Evolutionary conservation across 129 eudicot genomes (phyloP), one percentile per base, ranked within the genome.

Genomic region (Tagetes patula): DNA sequence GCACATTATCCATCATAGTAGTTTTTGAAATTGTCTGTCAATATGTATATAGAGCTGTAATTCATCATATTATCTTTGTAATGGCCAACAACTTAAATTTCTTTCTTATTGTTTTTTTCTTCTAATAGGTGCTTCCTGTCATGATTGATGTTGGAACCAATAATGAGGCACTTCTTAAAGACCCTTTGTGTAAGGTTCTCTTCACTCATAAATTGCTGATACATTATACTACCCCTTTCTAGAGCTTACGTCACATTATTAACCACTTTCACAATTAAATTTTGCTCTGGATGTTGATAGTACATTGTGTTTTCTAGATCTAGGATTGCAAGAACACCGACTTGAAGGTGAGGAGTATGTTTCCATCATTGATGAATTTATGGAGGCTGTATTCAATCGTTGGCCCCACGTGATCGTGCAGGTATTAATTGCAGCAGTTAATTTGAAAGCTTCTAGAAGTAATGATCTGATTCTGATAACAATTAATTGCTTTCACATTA

Each of bases 131-230:
- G 46, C 95, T 94, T 74, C 98, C 98, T 84, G 85, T 94, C 72
- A 90, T 90, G 96, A 84, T 94, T 81, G 98, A 90, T 70, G 97
- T 94, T 60, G 98, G 96, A 81, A 94, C 98, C 58, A 88, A 94
- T 81, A 94, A 94, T 70, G 98, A 94, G 78, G 69, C 73, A 79
- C 96, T 94, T 86, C 96, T 90, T 43, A 50, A 81, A 77, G 96
- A 94, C 77, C 96, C 96, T 32, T 45, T 86, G 53, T 94, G 96
- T 94, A 84, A 87, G 91, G 59, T 75, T 58, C 77, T 78, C 60
- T 65, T 41, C 65, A 39, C 78, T 70, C 30, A 13, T 36, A 73
- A 63, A 34, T 12, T 45, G 34, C 30, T 31, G 48, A 8, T 43
- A 12, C 68, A 67, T 33, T 9, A 56, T n/a, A 30, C 31, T 42